phyloP scores from a whole-genome alignment of 352 stramenopile species.

The Phytophthora tentaculata region DNA sequence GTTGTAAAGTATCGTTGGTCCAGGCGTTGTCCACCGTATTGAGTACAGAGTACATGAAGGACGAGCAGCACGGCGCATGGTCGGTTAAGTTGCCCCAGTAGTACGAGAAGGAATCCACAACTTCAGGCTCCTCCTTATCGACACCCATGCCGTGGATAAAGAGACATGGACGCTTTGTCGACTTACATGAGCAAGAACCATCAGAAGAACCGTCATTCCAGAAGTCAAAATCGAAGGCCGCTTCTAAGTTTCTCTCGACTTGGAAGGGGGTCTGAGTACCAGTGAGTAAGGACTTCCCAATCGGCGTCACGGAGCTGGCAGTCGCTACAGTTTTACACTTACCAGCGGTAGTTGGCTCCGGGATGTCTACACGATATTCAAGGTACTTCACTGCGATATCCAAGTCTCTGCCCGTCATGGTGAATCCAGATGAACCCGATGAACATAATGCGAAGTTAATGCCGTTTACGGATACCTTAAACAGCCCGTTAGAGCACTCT shows the following conservation, averaged over 20 bases:
- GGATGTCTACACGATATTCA: not conserved
- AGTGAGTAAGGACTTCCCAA: conserved; percentile 8
- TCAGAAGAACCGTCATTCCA: conserved; percentile 12
- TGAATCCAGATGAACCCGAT: not conserved
- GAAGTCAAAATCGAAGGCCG: conserved; percentile 12
- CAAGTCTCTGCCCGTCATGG: conserved; percentile 1
- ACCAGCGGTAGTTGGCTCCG: not conserved
- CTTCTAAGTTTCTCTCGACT: conserved; percentile 17
- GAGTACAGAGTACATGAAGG: conserved; percentile 21
- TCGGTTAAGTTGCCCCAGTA: conserved; percentile 32
- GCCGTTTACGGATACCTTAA: conserved; percentile 5
- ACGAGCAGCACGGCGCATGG: conserved; percentile 26
- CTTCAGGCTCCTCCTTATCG: conserved; percentile 9
- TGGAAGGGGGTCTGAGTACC: not conserved
- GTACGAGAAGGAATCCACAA: conserved; percentile 17
- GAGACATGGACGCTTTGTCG: conserved; percentile 17
- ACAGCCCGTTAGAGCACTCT: not conserved
- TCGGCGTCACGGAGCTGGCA: not conserved
- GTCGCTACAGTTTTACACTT: not conserved
- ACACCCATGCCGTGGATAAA: conserved; percentile 31
- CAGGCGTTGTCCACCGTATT: conserved; percentile 16
- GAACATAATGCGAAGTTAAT: conserved; percentile 16
- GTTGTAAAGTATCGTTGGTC: conserved; percentile 21
- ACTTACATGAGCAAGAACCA: conserved; percentile 22
- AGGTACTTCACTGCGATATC: not conserved